Evolutionary conservation across 192 early-diverging fungal species (phyloP), one percentile per base, ranked within the genome.

Genomic region (Coemansia sp.): DNA sequence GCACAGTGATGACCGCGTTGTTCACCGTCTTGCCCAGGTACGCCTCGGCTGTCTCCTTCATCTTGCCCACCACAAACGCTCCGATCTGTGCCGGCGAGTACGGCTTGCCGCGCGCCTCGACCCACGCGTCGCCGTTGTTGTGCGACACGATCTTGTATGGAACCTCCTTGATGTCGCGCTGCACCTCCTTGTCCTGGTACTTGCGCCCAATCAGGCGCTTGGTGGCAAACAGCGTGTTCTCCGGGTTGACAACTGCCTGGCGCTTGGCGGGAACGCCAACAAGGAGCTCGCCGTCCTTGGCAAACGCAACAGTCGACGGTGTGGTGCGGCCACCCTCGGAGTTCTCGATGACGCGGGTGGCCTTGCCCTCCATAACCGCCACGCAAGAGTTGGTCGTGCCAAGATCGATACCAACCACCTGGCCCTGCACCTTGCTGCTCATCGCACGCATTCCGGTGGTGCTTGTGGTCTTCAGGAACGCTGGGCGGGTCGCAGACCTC

Each of bases 341-440:
- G 83, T 99, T 98, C 82, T 97, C 96, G 73, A 99, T 94, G 17
- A 99, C 96, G 53, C 94, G 89, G 15, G 96, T 94, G 61, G 74
- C 88, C 82, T 97, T 98, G 70, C 97, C 97, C 83, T 99, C 97
- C 94, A 97, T 99, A 23, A 96, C 89, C 50, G 93, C 89, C 33
- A 99, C 97, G 74, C 97, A 99, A n/a, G 96, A 98, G 87, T 99
- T 98, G 67, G 97, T 99, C 28, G 97, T 99, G 47, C 97, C 97
- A 61, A 99, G 84, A 87, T 99, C 97, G 67, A 99, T 96, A 76
- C 97, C 97, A 64, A 99, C 95, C 36, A 98, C 94, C 54, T 79
- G 74, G 50, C 89, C 89, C 68, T 87, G 81, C 7, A 88, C 87
- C 79, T 88, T 88, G 77, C 59, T 68, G 73, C 82, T 83, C 75